phyloP scores from a whole-genome alignment of 2,329 filamentous ascomycete species.

The Fusarium illudens region DNA sequence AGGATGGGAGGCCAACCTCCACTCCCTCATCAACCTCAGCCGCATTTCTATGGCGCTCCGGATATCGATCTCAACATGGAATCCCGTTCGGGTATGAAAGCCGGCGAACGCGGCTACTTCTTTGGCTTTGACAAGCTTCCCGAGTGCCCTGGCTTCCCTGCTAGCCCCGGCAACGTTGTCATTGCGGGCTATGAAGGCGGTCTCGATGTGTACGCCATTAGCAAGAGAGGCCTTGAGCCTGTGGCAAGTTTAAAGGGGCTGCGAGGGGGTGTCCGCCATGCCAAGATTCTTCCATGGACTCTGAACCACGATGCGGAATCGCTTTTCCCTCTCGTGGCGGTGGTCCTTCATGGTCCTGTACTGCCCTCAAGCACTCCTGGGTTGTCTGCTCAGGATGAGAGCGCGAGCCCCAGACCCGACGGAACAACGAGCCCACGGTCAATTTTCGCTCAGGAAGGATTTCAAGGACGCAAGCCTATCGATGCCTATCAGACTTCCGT shows the following conservation, averaged over 20 bases:
- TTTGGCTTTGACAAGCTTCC: constrained; percentile 82
- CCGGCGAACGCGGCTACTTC: constrained; percentile 76
- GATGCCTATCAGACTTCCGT: constrained; percentile 85
- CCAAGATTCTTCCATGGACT: constrained; percentile 82
- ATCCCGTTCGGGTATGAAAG: constrained; percentile 62
- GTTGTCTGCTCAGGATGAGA: constrained; percentile 48
- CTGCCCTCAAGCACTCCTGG: constrained; percentile 54
- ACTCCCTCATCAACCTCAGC: constrained; percentile 76
- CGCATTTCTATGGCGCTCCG: constrained; percentile 79
- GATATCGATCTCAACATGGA: constrained; percentile 77
- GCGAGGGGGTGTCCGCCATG: constrained; percentile 79
- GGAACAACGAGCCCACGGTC: constrained; percentile 53
- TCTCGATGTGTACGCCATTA: constrained; percentile 77
- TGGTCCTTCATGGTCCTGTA: constrained; percentile 82
- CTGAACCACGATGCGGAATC: constrained; percentile 61
- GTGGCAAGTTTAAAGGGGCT: constrained; percentile 78
- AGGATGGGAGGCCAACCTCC: constrained; percentile 65
- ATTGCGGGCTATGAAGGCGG: constrained; percentile 83
- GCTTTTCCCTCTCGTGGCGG: constrained; percentile 76
- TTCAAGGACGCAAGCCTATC: constrained; percentile 51
- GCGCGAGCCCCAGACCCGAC: constrained; percentile 53
- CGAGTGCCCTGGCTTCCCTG: constrained; percentile 47
- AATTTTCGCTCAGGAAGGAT: constrained; percentile 49
- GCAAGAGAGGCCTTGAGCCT: constrained; percentile 74
- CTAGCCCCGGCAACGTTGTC: constrained; percentile 69